Evolutionary conservation across 1,284 basidiomycete species (phyloP).

Genomic region (Pyrrhoderma noxium): DNA sequence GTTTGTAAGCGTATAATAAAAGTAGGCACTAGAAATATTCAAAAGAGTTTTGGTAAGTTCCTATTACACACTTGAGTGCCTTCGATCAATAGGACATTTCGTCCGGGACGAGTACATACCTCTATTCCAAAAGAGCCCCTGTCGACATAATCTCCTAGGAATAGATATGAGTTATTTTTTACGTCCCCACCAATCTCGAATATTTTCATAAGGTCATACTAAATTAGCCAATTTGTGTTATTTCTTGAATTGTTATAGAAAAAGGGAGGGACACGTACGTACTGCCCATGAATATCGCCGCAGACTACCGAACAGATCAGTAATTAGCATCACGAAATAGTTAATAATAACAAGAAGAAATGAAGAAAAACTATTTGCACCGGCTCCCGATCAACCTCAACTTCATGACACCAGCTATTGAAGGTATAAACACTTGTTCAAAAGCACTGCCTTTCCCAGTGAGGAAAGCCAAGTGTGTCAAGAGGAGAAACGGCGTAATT

Average conservation of each 20-base stretch:
- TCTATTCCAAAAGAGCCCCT: slow-evolving; percentile 94
- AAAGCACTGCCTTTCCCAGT: too few relatives aligned
- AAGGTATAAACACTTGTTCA: too few relatives aligned
- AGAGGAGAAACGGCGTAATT: background rate
- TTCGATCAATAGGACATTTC: background rate
- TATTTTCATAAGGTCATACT: slow-evolving; percentile 98
- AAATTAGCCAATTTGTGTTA: too few relatives aligned
- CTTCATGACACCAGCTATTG: slow-evolving; percentile 2
- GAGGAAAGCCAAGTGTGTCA: background rate
- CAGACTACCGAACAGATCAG: slow-evolving; percentile 66
- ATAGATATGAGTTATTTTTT: slow-evolving; percentile 86
- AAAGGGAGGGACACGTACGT: slow-evolving; percentile 59
- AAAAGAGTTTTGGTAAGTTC: slow-evolving; percentile 17
- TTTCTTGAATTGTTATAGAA: too few relatives aligned
- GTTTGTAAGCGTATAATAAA: slow-evolving; percentile 88
- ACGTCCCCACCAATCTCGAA: slow-evolving; percentile 94
- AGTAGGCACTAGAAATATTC: slow-evolving; percentile 59
- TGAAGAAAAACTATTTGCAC: too few relatives aligned
- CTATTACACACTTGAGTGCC: too few relatives aligned
- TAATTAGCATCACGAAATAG: too few relatives aligned
- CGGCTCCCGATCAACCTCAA: background rate
- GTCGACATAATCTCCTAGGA: slow-evolving; percentile 98
- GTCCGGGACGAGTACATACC: slow-evolving; percentile 37
- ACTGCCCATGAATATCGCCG: slow-evolving; percentile 98
- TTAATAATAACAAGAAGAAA: too few relatives aligned